A percentile compares a stretch with the other conserved stretches of the same genome.
phyloP scores from a whole-genome alignment of 805 yeast genomes.

The Barnettozyma sp. region DNA sequence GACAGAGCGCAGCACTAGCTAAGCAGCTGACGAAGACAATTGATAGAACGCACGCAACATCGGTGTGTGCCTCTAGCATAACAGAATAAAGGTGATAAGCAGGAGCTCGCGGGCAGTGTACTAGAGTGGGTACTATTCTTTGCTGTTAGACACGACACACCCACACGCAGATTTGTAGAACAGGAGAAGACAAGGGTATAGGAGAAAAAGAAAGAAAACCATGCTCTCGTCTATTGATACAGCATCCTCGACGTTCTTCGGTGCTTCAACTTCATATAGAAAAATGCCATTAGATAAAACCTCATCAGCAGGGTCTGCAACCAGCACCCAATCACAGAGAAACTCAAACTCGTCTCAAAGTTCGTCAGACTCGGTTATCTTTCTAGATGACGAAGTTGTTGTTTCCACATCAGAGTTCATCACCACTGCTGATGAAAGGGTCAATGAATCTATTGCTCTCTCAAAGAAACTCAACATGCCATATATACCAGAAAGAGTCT shows the following conservation, averaged over 20 bases:
- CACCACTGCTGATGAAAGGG: slow-evolving; percentile 3
- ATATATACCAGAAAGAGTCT: slow-evolving; percentile 23
- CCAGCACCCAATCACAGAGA: slow-evolving; percentile 5
- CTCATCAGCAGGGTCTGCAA: not conserved
- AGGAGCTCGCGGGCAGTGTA: too few relatives aligned
- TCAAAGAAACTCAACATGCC: slow-evolving; percentile 15
- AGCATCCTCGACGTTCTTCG: slow-evolving; percentile 6
- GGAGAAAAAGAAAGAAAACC: too few relatives aligned
- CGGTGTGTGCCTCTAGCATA: too few relatives aligned
- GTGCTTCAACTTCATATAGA: slow-evolving; percentile 9
- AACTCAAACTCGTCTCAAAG: slow-evolving; percentile 7
- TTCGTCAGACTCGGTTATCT: slow-evolving; percentile 19
- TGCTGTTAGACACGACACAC: not conserved
- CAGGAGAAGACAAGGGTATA: too few relatives aligned
- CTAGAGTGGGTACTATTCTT: not conserved
- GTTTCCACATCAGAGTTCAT: slow-evolving; percentile 3
- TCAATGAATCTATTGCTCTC: slow-evolving; percentile 4
- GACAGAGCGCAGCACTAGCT: too few relatives aligned
- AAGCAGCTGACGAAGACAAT: too few relatives aligned
- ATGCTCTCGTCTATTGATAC: slow-evolving; percentile 13
- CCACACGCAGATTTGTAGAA: too few relatives aligned
- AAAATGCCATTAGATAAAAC: slow-evolving; percentile 7
- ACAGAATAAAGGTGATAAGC: too few relatives aligned
- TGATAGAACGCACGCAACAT: too few relatives aligned
- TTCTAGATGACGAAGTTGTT: slow-evolving; percentile 17